These are phyloP conservation scores for Metarhizium guizhouense DNA, from an alignment of 2,329 filamentous ascomycete species.

Conservation along the genomic window DNA sequence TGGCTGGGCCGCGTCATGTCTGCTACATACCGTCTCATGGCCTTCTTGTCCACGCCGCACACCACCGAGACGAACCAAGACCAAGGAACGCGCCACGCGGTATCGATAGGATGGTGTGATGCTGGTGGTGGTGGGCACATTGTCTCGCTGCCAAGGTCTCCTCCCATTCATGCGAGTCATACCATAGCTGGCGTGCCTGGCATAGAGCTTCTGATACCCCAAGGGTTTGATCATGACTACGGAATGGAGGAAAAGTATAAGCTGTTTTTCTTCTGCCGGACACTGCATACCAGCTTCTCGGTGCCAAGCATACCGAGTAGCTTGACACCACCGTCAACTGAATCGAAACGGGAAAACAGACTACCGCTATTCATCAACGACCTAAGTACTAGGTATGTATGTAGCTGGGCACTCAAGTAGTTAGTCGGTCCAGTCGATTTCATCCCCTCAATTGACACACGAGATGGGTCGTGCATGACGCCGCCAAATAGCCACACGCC, in stretches of 20 bases:
- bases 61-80: neutral
- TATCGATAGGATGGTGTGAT: neutral
- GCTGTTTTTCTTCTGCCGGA: neutral
- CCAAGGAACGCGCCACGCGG: neutral
- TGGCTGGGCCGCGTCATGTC: slow-evolving; percentile 10
- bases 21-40: neutral
- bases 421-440: no score
- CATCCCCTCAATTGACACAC: no score
- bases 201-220: neutral
- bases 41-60: neutral
- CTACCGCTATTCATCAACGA: no score
- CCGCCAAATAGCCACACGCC: no score
- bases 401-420: no score
- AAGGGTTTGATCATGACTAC: neutral
- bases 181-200: neutral
- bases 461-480: no score
- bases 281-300: no score
- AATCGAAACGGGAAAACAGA: no score
- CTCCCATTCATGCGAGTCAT: neutral
- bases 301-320: no score
- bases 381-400: no score
- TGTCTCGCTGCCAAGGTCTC: neutral
- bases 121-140: neutral
- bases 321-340: no score
- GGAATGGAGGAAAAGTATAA: neutral